phyloP scores from a whole-genome alignment of 225 moss, liverwort and hornwort genomes.

The Takakia lepidozioides region DNA sequence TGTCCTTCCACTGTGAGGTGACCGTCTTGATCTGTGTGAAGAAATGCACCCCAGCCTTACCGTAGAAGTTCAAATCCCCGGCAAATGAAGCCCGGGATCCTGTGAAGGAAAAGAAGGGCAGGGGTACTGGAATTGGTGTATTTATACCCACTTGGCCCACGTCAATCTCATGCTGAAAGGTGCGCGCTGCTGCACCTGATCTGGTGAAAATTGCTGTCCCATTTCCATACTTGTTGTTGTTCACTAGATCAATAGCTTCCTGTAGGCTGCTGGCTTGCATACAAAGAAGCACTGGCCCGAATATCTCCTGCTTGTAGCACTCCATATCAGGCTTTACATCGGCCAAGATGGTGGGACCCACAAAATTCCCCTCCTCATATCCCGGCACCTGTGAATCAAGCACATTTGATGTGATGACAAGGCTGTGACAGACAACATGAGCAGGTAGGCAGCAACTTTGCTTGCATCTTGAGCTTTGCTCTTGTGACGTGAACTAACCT shows the following conservation, averaged over 20 bases:
- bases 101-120: slow-evolving; percentile 96
- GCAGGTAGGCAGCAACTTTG: too few species aligned
- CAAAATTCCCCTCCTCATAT: slow-evolving; percentile 86
- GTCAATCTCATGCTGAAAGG: slow-evolving; percentile 90
- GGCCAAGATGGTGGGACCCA: slow-evolving; percentile 90
- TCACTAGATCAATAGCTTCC: slow-evolving; percentile 76
- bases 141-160: slow-evolving; percentile 98
- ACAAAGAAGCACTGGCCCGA: slow-evolving; percentile 87
- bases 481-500: background rate
- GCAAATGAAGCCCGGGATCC: slow-evolving; percentile 92
- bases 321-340: slow-evolving; percentile 86
- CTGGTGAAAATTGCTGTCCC: slow-evolving; percentile 92
- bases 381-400: slow-evolving; percentile 40
- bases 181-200: slow-evolving; percentile 83
- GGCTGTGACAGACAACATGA: too few species aligned
- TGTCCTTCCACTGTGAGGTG: too few species aligned
- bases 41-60: slow-evolving; percentile 85
- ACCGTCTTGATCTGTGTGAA: slow-evolving; percentile 94
- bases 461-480: background rate
- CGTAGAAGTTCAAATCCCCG: slow-evolving; percentile 94
- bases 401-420: background rate
- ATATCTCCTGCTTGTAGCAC: slow-evolving; percentile 94
- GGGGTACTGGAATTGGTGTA: slow-evolving; percentile 91
- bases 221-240: slow-evolving; percentile 84
- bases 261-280: slow-evolving; percentile 68